These are phyloP conservation scores for Globisporangium cystogenes DNA, from an alignment of 352 stramenopile genomes.

Conservation along the genomic window DNA sequence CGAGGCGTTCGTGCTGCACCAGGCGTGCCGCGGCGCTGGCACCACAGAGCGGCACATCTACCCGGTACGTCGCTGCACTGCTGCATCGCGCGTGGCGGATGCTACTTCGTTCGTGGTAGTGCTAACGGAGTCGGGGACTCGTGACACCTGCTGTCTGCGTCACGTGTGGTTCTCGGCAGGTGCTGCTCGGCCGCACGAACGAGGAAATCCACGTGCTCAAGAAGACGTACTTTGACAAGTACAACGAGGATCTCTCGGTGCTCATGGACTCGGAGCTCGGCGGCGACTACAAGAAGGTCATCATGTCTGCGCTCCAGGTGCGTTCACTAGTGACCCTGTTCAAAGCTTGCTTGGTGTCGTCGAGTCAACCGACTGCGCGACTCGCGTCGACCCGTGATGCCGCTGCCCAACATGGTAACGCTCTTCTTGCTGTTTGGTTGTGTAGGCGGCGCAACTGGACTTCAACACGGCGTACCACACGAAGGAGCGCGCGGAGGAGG, in stretches of 20 bases:
- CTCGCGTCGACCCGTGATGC: too few relatives aligned
- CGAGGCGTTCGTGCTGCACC: slow-evolving; percentile 61
- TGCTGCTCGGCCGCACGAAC: slow-evolving; percentile 64
- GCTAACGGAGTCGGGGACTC: too few relatives aligned
- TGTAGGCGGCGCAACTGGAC: slow-evolving; percentile 9
- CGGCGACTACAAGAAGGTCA: slow-evolving; percentile 66
- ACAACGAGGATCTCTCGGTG: slow-evolving; percentile 63
- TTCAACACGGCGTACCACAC: slow-evolving; percentile 59
- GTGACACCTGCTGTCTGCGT: too few relatives aligned
- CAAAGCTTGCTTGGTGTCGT: too few relatives aligned
- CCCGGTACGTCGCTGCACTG: slow-evolving; percentile 28
- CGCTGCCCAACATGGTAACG: too few relatives aligned
- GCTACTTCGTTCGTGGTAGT: too few relatives aligned
- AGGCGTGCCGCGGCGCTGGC: slow-evolving; percentile 39
- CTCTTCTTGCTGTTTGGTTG: too few relatives aligned
- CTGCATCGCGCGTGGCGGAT: background rate
- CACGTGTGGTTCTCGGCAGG: slow-evolving; percentile 20
- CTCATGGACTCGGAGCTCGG: slow-evolving; percentile 57
- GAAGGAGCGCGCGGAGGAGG: slow-evolving; percentile 36
- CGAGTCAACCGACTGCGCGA: background rate
- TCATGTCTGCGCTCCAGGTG: slow-evolving; percentile 57
- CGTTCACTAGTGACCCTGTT: too few relatives aligned
- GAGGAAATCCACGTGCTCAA: slow-evolving; percentile 71
- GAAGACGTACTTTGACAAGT: slow-evolving; percentile 71
- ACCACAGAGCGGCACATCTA: slow-evolving; percentile 68